Evolutionary conservation across 129 eudicot genomes (phyloP), one percentile per base, ranked within the genome.

Genomic region (Tagetes patula): DNA sequence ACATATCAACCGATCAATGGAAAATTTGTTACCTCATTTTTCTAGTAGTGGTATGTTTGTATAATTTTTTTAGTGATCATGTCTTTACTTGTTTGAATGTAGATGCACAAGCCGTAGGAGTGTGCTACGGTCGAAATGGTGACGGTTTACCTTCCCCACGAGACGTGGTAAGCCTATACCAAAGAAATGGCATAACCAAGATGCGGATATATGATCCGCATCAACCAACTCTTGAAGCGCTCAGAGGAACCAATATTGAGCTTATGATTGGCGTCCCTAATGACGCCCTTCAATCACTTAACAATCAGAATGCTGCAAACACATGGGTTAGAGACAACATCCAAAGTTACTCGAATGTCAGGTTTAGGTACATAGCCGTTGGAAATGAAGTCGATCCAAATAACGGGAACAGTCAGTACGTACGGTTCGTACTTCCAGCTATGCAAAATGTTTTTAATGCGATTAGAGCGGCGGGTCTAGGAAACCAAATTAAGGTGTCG

Each of bases 241-340:
- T 85, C 3, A 65, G 27, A 13, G 78, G 80, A 37, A 79, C 89
- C 4, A 72, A 78, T 6, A 82, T 85, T 2, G 60, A 69, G 3
- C 81, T 85, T 34, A 49, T 83, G 66, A 60, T 65, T 3, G 96
- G 59, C 5, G 83, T 83, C 61, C 85, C 85, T 2, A 85, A 83
- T 9, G 30, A 41, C 0, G 79, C 50, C 37, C 75, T 87, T 4
- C 72, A 69, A 43, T 12, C 64, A 6, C 77, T 90, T 5, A 40
- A 54, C 3, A 73, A 52, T 54, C 87, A 20, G 27, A 40, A 65
- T 0, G 67, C 48, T 0, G 96, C 94, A 1, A 67, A 31, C 4
- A 30, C 70, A 3, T 90, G 96, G 96, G 88, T 90, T 32, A 78
- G 70, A 5, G 56, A 59, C 65, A 87, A 90, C 72, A 59, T 90